These are phyloP conservation scores for Scutellaria barbata DNA, from an alignment of 257 asterid genomes.

Conservation along the genomic window DNA sequence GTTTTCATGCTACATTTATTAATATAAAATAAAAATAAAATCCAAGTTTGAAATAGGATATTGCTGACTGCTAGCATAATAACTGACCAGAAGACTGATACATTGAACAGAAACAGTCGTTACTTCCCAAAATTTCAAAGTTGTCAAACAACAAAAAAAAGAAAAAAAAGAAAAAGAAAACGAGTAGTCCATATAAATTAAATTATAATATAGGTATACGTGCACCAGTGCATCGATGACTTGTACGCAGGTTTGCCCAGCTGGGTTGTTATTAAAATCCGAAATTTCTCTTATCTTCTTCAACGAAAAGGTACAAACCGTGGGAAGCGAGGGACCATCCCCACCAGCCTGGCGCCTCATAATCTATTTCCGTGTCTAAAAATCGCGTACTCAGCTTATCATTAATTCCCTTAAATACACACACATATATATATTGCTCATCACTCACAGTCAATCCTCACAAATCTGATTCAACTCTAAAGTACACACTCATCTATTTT, in stretches of 20 bases:
- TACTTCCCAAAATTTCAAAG: too few species aligned
- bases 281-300: background rate
- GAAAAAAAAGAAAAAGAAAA: too few species aligned
- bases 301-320: constrained; percentile 26
- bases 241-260: background rate
- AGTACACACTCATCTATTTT: background rate
- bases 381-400: background rate
- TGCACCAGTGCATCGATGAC: background rate
- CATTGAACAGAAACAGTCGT: too few species aligned
- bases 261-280: background rate
- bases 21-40: too few species aligned
- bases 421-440: background rate
- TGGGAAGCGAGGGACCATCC: constrained; percentile 8
- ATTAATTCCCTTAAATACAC: background rate
- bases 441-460: background rate
- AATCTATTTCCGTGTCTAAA: constrained; percentile 18
- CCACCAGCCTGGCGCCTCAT: constrained; percentile 22
- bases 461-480: background rate
- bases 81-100: too few species aligned
- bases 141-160: too few species aligned
- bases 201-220: background rate
- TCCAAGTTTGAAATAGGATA: too few species aligned
- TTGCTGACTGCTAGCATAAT: too few species aligned
- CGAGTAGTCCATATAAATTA: too few species aligned
- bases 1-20: too few species aligned